These are phyloP conservation scores for Madurella fahalii DNA, from an alignment of 2,329 filamentous ascomycete genomes.

Conservation along the genomic window DNA sequence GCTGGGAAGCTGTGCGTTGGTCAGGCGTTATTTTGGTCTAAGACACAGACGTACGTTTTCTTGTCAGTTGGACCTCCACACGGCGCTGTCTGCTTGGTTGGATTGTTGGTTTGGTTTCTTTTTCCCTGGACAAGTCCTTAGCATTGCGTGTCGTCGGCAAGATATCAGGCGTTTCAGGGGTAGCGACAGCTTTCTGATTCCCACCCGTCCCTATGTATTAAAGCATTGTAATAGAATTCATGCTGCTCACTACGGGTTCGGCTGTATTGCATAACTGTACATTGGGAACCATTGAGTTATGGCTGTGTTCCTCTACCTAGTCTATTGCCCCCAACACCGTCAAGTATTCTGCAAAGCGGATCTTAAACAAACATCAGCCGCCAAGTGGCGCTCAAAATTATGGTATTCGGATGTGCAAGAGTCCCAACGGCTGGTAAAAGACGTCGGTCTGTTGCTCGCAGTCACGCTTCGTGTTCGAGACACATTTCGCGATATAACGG, in stretches of 20 bases:
- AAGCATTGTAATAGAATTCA: constrained; percentile 18
- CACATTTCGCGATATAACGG: no score
- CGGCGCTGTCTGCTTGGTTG: not conserved
- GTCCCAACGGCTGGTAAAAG: no score
- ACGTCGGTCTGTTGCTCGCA: no score
- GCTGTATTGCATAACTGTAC: not conserved
- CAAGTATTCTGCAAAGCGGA: no score
- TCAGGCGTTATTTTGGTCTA: not conserved
- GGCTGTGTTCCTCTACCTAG: not conserved
- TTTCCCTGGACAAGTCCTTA: constrained; percentile 5
- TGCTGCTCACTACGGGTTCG: not conserved
- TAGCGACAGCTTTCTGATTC: constrained; percentile 8
- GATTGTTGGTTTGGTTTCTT: not conserved
- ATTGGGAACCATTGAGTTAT: not conserved
- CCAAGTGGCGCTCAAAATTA: no score
- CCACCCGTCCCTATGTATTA: constrained; percentile 1
- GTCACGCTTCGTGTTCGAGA: no score
- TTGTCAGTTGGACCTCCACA: not conserved
- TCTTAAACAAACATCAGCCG: no score
- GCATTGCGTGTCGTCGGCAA: constrained; percentile 17
- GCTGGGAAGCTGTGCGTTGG: no score
- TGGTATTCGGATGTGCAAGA: no score
- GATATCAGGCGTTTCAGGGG: constrained; percentile 13
- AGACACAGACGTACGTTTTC: not conserved
- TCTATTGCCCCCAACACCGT: not conserved